Evolutionary conservation across 2,329 filamentous ascomycete genomes (phyloP), one percentile per base, ranked within the genome.

Genomic region (Peltaster fructicola): DNA sequence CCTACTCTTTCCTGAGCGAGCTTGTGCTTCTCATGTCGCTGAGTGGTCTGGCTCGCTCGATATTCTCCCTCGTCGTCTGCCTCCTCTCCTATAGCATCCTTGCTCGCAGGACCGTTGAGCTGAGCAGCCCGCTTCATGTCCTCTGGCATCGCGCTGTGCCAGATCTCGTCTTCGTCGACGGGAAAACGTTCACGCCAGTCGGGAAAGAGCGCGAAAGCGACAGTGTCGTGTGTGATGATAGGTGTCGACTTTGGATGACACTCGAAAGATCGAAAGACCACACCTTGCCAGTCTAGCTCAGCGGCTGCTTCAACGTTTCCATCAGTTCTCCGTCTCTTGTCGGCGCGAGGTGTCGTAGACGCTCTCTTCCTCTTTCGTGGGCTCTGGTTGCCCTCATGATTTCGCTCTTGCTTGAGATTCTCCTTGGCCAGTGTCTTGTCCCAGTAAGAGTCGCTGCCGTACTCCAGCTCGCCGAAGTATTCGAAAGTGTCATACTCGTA

Each of bases 391-490:
- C 35, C 22, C 43, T 44, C 17, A 31, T 34, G 6, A 20, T 30
- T 23, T 33, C 14, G 13, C 21, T 32, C 36, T 10, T 31, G 22
- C 29, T 36, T 30, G 17, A 21, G 26, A 13, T 18, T 7, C 21
- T 29, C 25, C 24, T 25, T 27, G 17, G 25, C 15, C 12, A 19
- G 12, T 24, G 23, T 14, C 8, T 15, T 20, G 23, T 59, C 54
- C 35, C 56, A 54, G 24, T 58, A 59, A 20, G 52, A 48, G 33
- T 59, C 55, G 9, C 52, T 54, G 8, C 45, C 55, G 32, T 60
- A 60, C 27, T 61, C 57, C 20, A 59, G 40, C 29, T 61, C 58
- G 28, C 53, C 52, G 44, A 47, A 59, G 39, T 59, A 62, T 11
- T 53, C 53, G 36, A 52, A 61, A 21, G 51, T 41, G 32, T 61